phyloP scores from a whole-genome alignment of 139 green algal genomes.

The Zygnema cylindricum region DNA sequence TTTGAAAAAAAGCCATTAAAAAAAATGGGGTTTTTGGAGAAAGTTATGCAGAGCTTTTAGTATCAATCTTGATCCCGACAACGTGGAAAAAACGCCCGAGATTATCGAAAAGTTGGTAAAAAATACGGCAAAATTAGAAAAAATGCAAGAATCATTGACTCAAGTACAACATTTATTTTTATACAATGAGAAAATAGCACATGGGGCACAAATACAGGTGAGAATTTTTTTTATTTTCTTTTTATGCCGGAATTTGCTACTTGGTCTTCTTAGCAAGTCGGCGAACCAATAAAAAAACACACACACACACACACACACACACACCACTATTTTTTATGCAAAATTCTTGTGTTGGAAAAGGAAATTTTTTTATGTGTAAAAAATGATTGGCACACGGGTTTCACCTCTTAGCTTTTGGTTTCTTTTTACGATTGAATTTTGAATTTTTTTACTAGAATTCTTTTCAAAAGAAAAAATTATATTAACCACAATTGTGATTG shows the following conservation, averaged over 20 bases:
- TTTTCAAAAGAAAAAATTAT: too few relatives aligned
- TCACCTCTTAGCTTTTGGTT: slow-evolving; percentile 26
- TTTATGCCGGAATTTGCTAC: not conserved
- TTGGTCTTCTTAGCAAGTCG: not conserved
- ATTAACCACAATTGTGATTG: too few relatives aligned
- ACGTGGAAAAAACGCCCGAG: not conserved
- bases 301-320: too few relatives aligned
- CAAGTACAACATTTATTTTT: not conserved
- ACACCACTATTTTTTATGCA: too few relatives aligned
- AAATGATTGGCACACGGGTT: not conserved
- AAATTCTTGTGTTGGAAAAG: not conserved
- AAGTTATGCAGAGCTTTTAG: not conserved
- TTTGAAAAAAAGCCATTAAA: not conserved
- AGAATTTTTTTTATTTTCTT: not conserved
- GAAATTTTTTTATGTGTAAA: not conserved
- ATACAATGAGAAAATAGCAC: not conserved
- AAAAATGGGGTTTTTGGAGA: not conserved
- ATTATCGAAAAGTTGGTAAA: not conserved
- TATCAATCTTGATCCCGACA: slow-evolving; percentile 4
- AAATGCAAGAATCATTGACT: slow-evolving; percentile 69
- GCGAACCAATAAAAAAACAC: not conserved
- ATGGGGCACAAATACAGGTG: not conserved
- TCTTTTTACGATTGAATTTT: too few relatives aligned
- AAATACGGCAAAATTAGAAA: not conserved
- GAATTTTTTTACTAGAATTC: too few relatives aligned